Evolutionary conservation across 1,139 yeast genomes (phyloP), one percentile per base, ranked within the genome.

Genomic region (Lodderomyces margitis): DNA sequence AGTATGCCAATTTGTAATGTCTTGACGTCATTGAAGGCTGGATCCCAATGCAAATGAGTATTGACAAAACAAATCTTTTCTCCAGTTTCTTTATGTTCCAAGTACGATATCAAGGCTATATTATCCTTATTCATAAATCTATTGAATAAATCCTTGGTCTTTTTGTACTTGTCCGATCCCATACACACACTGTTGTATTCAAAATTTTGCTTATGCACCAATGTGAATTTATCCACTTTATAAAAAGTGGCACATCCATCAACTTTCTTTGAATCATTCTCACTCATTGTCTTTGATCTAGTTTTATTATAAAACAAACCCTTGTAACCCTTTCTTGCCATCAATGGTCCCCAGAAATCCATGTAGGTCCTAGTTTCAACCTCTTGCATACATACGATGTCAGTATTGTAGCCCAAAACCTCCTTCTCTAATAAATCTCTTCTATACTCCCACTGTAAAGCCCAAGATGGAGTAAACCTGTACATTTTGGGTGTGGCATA

Each of bases 21-120:
- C 64, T 94, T 94, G 46, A 94, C 99, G 67, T 94, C 99, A 59
- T 88, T 87, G 60, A 82, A 87, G 38, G 88, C 89, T 8, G 98
- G 98, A 67, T 92, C 98, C 98, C 98, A 94, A 62, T 91, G 97
- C 62, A 92, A 79, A 73, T 94, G 99, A 0, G 98, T 91, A 55
- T 91, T 92, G 3, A 86, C 89, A 36, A 88, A 74, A 50, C 87
- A 74, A 39, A 92, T 66, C 49, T 78, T 75, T 58, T 84, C 87
- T 9, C 91, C 91, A 9, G 91, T 77, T 41, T 74, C 75, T 33
- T 70, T 64, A 58, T 87, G 94, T 56, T 87, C 91, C 52, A 94
- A 76, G 46, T 83, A 80, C n/a, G 86, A 70, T 41, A 88, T 78
- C 45, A 87, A 71, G 8, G 97, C 98, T 54, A 92, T 81, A 56